phyloP scores from a whole-genome alignment of 805 yeast genomes.

The Lachancea thermotolerans region DNA sequence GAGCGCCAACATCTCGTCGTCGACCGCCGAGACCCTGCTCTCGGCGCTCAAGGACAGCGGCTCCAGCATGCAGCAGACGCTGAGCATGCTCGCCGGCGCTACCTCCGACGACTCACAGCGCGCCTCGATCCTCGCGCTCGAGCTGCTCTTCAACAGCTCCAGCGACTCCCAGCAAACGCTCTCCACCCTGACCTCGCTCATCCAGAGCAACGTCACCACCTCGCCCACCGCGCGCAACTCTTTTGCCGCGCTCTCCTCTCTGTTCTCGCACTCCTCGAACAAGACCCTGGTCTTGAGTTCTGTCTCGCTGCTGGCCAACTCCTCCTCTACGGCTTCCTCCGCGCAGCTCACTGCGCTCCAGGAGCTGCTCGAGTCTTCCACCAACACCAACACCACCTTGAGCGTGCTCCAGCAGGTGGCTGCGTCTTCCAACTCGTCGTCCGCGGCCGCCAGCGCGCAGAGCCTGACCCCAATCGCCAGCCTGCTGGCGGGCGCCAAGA shows the following conservation, averaged over 20 bases:
- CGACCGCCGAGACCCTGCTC: conserved; percentile 15
- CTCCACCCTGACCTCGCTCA: conserved; percentile 12
- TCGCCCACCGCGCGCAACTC: conserved; percentile 19
- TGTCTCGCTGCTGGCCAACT: conserved; percentile 16
- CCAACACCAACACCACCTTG: conserved; percentile 19
- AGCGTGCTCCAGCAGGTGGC: conserved; percentile 16
- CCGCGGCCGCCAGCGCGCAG: conserved; percentile 9
- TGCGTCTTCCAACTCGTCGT: neutral
- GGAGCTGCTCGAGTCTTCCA: conserved; percentile 17
- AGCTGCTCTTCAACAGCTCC: conserved; percentile 16
- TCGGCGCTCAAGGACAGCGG: conserved; percentile 10
- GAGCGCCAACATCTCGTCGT: conserved; percentile 17
- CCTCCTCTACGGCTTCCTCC: conserved; percentile 13
- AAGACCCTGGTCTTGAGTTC: conserved; percentile 16
- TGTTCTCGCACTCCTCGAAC: conserved; percentile 16
- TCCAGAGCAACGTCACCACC: conserved; percentile 19
- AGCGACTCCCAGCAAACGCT: conserved; percentile 14
- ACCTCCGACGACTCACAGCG: conserved; percentile 12
- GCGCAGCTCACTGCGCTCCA: conserved; percentile 22
- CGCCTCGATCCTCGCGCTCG: conserved; percentile 17
- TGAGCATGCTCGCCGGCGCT: conserved; percentile 11
- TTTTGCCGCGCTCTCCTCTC: conserved; percentile 15
- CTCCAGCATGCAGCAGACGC: conserved; percentile 10
- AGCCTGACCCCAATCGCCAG: conserved; percentile 15
- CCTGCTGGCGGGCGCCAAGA: conserved; percentile 18